Conservation (phyloP, 768 basidiomycete genomes). For the Serendipita sp. region DNA sequence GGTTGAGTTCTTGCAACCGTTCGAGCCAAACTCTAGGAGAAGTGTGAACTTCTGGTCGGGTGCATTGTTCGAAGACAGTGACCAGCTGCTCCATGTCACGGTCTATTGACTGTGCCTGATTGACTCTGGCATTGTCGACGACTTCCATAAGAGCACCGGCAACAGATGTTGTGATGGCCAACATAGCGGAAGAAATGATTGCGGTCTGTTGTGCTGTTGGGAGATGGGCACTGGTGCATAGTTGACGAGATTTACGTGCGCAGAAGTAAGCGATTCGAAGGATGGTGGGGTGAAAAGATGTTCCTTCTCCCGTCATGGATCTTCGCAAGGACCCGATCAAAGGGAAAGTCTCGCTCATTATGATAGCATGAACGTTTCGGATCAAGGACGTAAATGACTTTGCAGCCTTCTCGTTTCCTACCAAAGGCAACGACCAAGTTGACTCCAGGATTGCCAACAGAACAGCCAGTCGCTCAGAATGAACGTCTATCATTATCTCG, state of each 20-base stretch:
- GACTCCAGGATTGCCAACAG: slow-evolving; percentile 66
- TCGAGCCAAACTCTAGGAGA: slow-evolving; percentile 66
- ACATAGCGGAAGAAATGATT: slow-evolving; percentile 40
- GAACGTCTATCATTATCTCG: slow-evolving; percentile 72
- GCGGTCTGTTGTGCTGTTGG: slow-evolving; percentile 47
- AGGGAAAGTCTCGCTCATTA: slow-evolving; percentile 57
- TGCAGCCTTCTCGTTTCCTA: slow-evolving; percentile 38
- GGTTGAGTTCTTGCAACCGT: slow-evolving; percentile 62
- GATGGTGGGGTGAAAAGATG: slow-evolving; percentile 64
- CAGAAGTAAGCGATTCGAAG: slow-evolving; percentile 73
- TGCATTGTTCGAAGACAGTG: slow-evolving; percentile 71
- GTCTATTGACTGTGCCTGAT: slow-evolving; percentile 49
- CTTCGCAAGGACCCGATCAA: slow-evolving; percentile 48
- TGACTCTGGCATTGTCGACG: slow-evolving; percentile 44
- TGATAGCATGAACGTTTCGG: slow-evolving; percentile 42
- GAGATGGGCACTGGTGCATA: slow-evolving; percentile 32
- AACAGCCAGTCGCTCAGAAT: slow-evolving; percentile 56
- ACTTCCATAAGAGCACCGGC: slow-evolving; percentile 49
- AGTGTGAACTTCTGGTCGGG: slow-evolving; percentile 44
- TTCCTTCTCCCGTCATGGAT: slow-evolving; percentile 33
- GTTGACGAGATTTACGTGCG: slow-evolving; percentile 39
- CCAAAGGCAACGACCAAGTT: slow-evolving; percentile 39
- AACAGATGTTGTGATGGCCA: slow-evolving; percentile 44
- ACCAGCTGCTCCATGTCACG: slow-evolving; percentile 68
- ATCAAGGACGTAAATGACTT: slow-evolving; percentile 46